phyloP scores from a whole-genome alignment of 805 yeast genomes.

The Ascoidea asiatica region DNA sequence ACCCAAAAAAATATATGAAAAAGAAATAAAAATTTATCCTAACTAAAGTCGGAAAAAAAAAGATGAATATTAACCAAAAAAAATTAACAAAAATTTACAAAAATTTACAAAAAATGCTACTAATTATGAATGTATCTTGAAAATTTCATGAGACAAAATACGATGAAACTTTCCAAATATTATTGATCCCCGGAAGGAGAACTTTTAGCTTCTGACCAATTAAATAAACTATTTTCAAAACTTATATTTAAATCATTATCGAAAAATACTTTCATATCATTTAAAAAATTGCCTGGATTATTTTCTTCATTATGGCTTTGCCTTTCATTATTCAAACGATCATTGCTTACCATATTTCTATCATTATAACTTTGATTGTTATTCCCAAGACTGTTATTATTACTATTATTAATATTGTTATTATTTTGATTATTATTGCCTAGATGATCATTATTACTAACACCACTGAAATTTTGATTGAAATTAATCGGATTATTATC shows the following conservation, averaged over 20 bases:
- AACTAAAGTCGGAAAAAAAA: no score
- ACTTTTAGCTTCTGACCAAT: no score
- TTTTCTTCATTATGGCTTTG: neutral
- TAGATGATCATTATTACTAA: neutral
- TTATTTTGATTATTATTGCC: neutral
- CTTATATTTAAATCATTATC: constrained; percentile 1
- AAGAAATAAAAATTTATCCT: no score
- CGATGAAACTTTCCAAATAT: neutral
- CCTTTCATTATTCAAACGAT: neutral
- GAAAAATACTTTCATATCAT: neutral
- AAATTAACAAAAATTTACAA: no score
- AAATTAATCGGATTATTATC: neutral
- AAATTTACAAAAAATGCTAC: no score
- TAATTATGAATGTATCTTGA: no score
- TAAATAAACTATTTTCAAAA: constrained; percentile 4
- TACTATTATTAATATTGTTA: neutral
- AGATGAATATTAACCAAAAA: no score
- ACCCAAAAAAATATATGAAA: no score
- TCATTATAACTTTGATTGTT: neutral
- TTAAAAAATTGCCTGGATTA: neutral
- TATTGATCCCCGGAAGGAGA: no score
- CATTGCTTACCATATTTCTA: neutral
- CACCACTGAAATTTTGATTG: neutral
- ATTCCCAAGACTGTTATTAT: neutral
- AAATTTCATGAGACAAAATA: neutral